Evolutionary conservation across 2,329 filamentous ascomycete genomes (phyloP), one percentile per base, ranked within the genome.

Genomic region (Trichophyton simii): DNA sequence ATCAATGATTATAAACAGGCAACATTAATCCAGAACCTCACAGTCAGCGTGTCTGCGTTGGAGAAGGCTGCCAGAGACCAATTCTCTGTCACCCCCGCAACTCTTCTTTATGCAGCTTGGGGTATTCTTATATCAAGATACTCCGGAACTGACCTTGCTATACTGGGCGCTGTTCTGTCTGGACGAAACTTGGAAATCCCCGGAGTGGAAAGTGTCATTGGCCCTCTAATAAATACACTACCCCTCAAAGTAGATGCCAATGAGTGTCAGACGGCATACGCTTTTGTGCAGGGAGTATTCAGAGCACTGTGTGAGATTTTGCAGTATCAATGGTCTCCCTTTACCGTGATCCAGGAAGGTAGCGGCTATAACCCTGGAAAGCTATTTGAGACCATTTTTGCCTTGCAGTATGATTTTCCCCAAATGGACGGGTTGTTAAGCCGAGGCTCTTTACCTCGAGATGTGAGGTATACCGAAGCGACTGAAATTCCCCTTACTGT

Each of bases 61-160:
- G 41, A 44, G n/a, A 1, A 15, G 15, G 41, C 41, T n/a, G 41
- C 41, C 15, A n/a, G n/a, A 44, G 41, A 44, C 41, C 4, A 15
- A n/a, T n/a, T 20, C 2, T n/a, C 41, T n/a, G 41, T 44, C 15
- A 44, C 31, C 11, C 38, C 22, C 34, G 38, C n/a, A 9, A 20
- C 25, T 41, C 57, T 44, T 31, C 57, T 70, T 36, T 65, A 71
- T 54, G 71, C 71, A 2, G 75, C 73, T 0, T 78, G 76, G 76
- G 73, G 67, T 0, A 41, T 77, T 2, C 60, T 66, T 4, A 58
- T 77, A 1, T 66, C 67, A 0, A 59, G 59, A 9, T 76, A 72
- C 54, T 66, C 66, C 4, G 69, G 70, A 52, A 69, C 71, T 0
- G 65, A 72, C 31, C 60, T 65, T n/a, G 66, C 77, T 7, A 65